These are phyloP conservation scores for Testicularia cyperi DNA, from an alignment of 1,284 basidiomycete species.

Conservation along the genomic window DNA sequence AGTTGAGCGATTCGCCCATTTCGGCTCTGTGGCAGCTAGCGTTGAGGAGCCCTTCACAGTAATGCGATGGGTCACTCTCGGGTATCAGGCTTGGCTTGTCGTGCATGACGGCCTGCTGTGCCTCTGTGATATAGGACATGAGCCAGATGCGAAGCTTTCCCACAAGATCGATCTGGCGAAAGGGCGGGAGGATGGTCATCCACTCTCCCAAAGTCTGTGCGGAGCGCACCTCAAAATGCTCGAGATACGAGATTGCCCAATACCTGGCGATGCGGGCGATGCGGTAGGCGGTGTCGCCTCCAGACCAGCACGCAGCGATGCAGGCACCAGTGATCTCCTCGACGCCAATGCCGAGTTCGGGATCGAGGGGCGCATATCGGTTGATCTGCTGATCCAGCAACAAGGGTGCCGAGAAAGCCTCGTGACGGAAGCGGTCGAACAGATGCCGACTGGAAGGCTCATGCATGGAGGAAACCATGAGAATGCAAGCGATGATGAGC, in stretches of 20 bases:
- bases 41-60: conserved; percentile 42
- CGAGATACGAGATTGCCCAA: conserved; percentile 49
- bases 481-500: conserved; percentile 49
- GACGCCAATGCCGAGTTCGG: conserved; percentile 53
- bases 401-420: conserved; percentile 36
- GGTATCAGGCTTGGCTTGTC: conserved; percentile 40
- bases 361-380: conserved; percentile 34
- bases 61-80: conserved; percentile 28
- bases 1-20: conserved; percentile 2
- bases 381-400: conserved; percentile 36
- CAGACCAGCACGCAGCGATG: conserved; percentile 46
- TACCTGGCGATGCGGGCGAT: conserved; percentile 36
- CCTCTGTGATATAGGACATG: conserved; percentile 50
- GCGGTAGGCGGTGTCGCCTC: conserved; percentile 33
- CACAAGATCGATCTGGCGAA: conserved; percentile 47
- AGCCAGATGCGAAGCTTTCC: conserved; percentile 51
- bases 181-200: conserved; percentile 49
- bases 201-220: conserved; percentile 46
- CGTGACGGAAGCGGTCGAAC: conserved; percentile 32
- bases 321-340: conserved; percentile 55
- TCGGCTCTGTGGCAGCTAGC: conserved; percentile 28
- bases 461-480: conserved; percentile 47
- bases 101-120: conserved; percentile 46
- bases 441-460: conserved; percentile 36
- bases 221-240: conserved; percentile 46